Base-by-base conservation (phyloP, 352 stramenopile genomes). In the Pythium folliculosum region DNA sequence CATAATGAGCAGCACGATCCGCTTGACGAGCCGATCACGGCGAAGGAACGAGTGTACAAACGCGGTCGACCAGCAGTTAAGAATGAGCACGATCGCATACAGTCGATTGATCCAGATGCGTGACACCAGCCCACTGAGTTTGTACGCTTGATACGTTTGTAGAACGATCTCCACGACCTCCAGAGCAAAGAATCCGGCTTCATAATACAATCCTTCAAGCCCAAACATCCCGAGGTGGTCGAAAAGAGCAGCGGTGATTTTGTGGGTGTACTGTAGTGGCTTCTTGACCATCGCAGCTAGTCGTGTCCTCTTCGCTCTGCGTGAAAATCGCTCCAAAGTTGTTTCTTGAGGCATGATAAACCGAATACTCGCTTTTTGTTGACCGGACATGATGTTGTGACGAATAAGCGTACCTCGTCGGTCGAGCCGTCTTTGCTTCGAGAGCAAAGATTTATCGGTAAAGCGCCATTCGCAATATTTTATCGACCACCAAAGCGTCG, bases 41-140 rank as follows among this genome's bases (percentile, higher is more conserved):
- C 37, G 60, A 22, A 67, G 12, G 51, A 54, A 59, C 7, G 38
- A 16, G 35, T 68, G 53, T 2, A 68, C 53, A 16, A 68, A 43
- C 5, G 44, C 27, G 19, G 51, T 68, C 17, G 62, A 57, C 53
- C 53, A 69, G 54, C 63, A 69, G 22, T 69, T 69, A 21, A 63
- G 32, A 16, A 69, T 45, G 3, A 69, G 30, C 14, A 59, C 43
- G 10, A 58, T 25, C 0, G 43, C 54, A 14, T 48, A 51, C 10
- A 69, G 53, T 2, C 43, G 63, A 48, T 63, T 69, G 30, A 69
- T 69, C 63, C 63, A 69, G 12, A 59, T 45, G 21, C 49, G 30
- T 0, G 63, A 25, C 0, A 63, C 45, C n/a, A 69, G 21, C 17
- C 14, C 10, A 22, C 63, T 69, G 6, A 60, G 45, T 30, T 69